phyloP scores from a whole-genome alignment of 1,284 basidiomycete genomes.

The Paramarasmius palmivorus region DNA sequence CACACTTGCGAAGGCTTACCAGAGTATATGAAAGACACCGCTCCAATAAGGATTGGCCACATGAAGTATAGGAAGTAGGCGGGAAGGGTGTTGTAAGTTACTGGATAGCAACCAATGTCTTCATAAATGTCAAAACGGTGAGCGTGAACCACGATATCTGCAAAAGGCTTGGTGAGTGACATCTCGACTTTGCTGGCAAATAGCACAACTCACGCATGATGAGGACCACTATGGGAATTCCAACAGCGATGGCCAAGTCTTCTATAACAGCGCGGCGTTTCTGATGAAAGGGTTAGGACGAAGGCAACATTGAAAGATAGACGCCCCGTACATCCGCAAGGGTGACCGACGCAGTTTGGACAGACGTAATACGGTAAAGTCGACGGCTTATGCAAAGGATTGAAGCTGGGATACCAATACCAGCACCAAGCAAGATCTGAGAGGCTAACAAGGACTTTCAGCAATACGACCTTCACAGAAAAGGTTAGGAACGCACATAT shows the following conservation, averaged over 20 bases:
- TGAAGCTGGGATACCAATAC: slow-evolving; percentile 26
- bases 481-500: slow-evolving; percentile 39
- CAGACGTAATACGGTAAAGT: slow-evolving; percentile 6
- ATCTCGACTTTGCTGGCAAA: not conserved
- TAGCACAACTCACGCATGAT: slow-evolving; percentile 1
- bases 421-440: slow-evolving; percentile 21
- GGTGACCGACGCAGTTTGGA: slow-evolving; percentile 3
- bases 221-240: slow-evolving; percentile 8
- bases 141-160: slow-evolving; percentile 35
- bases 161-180: slow-evolving; percentile 17
- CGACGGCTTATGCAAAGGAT: slow-evolving; percentile 27
- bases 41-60: slow-evolving; percentile 41
- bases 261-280: slow-evolving; percentile 7
- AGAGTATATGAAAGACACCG: slow-evolving; percentile 29
- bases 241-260: slow-evolving; percentile 5
- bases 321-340: slow-evolving; percentile 8
- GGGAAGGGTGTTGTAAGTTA: slow-evolving; percentile 13
- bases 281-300: not conserved
- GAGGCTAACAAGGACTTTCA: slow-evolving; percentile 13
- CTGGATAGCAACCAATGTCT: slow-evolving; percentile 16
- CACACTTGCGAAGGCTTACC: slow-evolving; percentile 24
- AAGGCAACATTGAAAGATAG: not conserved
- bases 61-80: slow-evolving; percentile 19
- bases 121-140: slow-evolving; percentile 20
- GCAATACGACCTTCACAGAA: not conserved